phyloP scores from a whole-genome alignment of 1,284 basidiomycete species.

The Ganoderma lingzhi region DNA sequence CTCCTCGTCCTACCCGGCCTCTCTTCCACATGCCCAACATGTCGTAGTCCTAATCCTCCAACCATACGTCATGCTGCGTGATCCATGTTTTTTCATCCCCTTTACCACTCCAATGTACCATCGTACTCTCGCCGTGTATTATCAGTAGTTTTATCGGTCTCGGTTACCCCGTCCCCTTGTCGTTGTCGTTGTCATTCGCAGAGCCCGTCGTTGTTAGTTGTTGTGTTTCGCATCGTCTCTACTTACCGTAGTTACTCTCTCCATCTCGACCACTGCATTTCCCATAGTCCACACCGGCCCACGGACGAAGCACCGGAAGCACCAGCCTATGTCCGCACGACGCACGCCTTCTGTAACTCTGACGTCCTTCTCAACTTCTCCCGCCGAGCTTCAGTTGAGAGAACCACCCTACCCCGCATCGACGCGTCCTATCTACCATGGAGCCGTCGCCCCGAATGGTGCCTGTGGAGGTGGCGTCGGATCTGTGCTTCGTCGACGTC shows the following conservation, averaged over 20 bases:
- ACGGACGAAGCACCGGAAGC: slow-evolving; percentile 13
- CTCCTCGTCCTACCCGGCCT: slow-evolving; percentile 7
- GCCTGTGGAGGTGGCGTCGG: slow-evolving; percentile 15
- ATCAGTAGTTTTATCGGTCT: slow-evolving; percentile 28
- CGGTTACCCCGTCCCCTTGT: slow-evolving; percentile 10
- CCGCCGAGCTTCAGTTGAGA: neutral
- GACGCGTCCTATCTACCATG: slow-evolving; percentile 1
- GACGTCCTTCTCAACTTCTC: slow-evolving; percentile 5
- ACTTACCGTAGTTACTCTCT: slow-evolving; percentile 16
- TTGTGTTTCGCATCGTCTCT: slow-evolving; percentile 18
- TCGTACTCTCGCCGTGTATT: slow-evolving; percentile 29
- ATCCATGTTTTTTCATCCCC: slow-evolving; percentile 13
- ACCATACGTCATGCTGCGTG: slow-evolving; percentile 22
- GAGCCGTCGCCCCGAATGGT: slow-evolving; percentile 10
- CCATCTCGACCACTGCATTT: slow-evolving; percentile 10
- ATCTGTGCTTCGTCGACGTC: slow-evolving; percentile 2
- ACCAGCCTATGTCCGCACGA: slow-evolving; percentile 23
- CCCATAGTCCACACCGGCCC: slow-evolving; percentile 18
- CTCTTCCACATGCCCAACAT: neutral
- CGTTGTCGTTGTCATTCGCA: slow-evolving; percentile 12
- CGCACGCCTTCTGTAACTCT: slow-evolving; percentile 5
- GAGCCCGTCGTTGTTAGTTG: slow-evolving; percentile 19
- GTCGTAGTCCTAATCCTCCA: slow-evolving; percentile 1
- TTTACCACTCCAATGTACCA: slow-evolving; percentile 25
- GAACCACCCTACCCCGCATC: neutral